Base-by-base conservation (phyloP, 768 basidiomycete genomes). In the Galerina sulciceps region DNA sequence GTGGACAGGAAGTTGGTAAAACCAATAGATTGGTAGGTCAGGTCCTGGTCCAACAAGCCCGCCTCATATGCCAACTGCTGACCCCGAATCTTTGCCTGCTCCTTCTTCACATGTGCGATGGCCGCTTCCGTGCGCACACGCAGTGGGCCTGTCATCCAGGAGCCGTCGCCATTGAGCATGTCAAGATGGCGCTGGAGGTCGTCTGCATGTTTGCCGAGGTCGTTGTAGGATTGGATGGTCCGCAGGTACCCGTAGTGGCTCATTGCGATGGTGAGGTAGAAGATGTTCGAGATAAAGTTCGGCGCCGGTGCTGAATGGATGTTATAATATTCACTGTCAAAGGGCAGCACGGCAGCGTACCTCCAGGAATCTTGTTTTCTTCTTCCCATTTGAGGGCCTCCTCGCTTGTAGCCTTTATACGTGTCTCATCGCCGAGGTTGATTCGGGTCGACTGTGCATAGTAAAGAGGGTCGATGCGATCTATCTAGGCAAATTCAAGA, bases 231-330 rank as follows among this genome's bases (percentile, higher is more conserved):
- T 40, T 87, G 87, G 44, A 96, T 88, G 1, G 94, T 93, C 70
- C 85, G 88, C 63, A 91, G 81, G 59, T 91, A 85, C 3, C 96
- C 96, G 56, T 94, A 89, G 74, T 99, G 96, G 55, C 91, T 89
- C 79, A 90, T 90, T 0, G 94, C 89, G 47, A 92, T 83, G 8
- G 89, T 81, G 43, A 98, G 81, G 77, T 92, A 98, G 78, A 98
- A 99, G 17, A 97, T 86, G 43, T 98, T 89, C 6, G 96, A 94
- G 61, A 98, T 94, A 73, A 99, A 99, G 70, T 97, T 97, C 2
- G 91, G 87, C 5, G 87, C 70, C 3, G 85, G 70, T n/a, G 82
- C 87, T 86, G 34, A 23, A 41, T 23, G 58, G 36, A 43, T 43
- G 17, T 26, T 2, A 35, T 26, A 36, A 11, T 15, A 20, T 17